Evolutionary conservation across 495 filamentous ascomycete genomes (phyloP).

Genomic region (Xylaria castorea): DNA sequence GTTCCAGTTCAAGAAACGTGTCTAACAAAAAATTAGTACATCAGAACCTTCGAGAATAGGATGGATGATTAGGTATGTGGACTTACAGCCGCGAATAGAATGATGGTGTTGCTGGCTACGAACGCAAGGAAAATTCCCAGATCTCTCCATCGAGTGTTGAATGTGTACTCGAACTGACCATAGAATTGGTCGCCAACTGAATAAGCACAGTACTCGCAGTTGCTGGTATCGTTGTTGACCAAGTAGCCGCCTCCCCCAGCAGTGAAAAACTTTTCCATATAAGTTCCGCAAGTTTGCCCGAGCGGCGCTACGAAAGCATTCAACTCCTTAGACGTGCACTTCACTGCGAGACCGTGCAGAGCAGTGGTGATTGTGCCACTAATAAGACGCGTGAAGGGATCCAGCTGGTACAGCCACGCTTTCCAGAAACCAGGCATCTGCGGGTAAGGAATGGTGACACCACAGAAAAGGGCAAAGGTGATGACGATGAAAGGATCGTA

Average conservation of each 20-base stretch:
- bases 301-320: constrained; percentile 67
- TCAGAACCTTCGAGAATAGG: background rate
- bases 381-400: constrained; percentile 85
- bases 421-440: constrained; percentile 82
- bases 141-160: constrained; percentile 76
- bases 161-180: constrained; percentile 65
- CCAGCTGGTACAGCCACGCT: constrained; percentile 80
- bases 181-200: constrained; percentile 82
- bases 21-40: constrained; percentile 7
- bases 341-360: constrained; percentile 67
- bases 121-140: constrained; percentile 78
- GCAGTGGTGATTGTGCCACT: constrained; percentile 79
- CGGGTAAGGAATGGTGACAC: constrained; percentile 76
- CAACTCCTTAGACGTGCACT: constrained; percentile 62
- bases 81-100: constrained; percentile 73
- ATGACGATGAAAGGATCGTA: constrained; percentile 81
- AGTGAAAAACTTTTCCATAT: constrained; percentile 74
- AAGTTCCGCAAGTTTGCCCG: constrained; percentile 70
- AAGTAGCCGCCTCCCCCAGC: constrained; percentile 72
- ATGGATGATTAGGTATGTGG: background rate
- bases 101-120: constrained; percentile 75
- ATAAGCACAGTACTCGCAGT: constrained; percentile 80
- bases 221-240: constrained; percentile 63
- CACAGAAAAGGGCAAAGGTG: constrained; percentile 83
- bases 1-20: constrained; percentile 30